Evolutionary conservation across 768 basidiomycete genomes (phyloP).

Genomic region (Dentipellis sp.): DNA sequence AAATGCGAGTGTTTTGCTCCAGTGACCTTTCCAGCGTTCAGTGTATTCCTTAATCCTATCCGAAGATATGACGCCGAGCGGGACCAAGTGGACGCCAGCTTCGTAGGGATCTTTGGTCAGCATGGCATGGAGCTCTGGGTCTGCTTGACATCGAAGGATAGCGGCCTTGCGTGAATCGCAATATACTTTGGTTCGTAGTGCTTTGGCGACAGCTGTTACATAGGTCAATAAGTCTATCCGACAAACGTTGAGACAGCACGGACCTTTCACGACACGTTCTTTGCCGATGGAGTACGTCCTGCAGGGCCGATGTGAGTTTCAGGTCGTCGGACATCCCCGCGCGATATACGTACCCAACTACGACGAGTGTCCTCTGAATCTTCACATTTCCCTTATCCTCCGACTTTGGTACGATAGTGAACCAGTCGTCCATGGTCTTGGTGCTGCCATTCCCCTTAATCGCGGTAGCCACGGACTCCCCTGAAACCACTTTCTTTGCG

Average conservation of each 20-base stretch:
- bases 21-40: constrained; percentile 62
- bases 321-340: background rate
- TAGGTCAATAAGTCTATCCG: background rate
- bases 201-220: constrained; percentile 68
- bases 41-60: constrained; percentile 76
- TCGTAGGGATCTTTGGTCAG: constrained; percentile 68
- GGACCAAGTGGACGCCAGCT: constrained; percentile 80
- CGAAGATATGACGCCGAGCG: constrained; percentile 61
- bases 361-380: constrained; percentile 40
- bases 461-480: constrained; percentile 21
- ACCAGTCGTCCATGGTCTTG: constrained; percentile 41
- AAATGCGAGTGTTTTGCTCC: constrained; percentile 69
- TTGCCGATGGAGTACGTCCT: constrained; percentile 98
- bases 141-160: constrained; percentile 77
- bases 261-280: constrained; percentile 94
- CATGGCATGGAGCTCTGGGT: constrained; percentile 71
- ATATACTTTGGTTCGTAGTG: constrained; percentile 75
- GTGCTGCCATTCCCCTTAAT: constrained; percentile 10
- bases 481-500: constrained; percentile 45
- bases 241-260: background rate
- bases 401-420: constrained; percentile 23
- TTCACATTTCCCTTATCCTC: constrained; percentile 28
- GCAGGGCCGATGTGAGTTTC: background rate
- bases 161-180: constrained; percentile 80
- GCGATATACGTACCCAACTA: constrained; percentile 52